phyloP scores from a whole-genome alignment of 2,329 filamentous ascomycete species.

The Fusarium floridanum region DNA sequence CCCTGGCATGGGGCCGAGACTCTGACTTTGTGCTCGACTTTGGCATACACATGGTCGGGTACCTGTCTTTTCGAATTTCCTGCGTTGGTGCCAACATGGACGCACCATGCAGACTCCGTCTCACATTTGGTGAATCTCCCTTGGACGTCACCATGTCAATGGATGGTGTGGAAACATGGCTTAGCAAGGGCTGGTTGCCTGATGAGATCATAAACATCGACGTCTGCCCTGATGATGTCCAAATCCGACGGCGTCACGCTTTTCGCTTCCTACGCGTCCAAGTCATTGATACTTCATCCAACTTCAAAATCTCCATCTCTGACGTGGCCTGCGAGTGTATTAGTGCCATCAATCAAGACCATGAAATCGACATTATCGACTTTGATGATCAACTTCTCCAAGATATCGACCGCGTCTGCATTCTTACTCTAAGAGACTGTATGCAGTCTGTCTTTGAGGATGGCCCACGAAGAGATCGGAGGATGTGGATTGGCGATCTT shows the following conservation, averaged over 20 bases:
- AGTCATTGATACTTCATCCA: neutral
- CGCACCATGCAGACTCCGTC: conserved; percentile 50
- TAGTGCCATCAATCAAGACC: neutral
- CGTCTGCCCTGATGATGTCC: conserved; percentile 19
- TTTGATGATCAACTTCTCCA: neutral
- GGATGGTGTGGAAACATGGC: conserved; percentile 52
- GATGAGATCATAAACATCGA: conserved; percentile 44
- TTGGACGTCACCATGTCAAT: conserved; percentile 52
- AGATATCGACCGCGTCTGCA: conserved; percentile 14
- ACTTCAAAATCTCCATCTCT: neutral
- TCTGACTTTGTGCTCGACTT: neutral
- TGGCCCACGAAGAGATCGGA: conserved; percentile 52
- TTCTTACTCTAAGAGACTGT: conserved; percentile 52
- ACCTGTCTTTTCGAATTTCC: neutral
- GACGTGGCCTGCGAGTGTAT: neutral
- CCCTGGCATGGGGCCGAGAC: neutral
- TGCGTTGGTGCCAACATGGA: conserved; percentile 45
- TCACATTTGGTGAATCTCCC: conserved; percentile 54
- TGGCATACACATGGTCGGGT: neutral
- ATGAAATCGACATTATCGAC: neutral
- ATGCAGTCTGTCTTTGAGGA: conserved; percentile 57
- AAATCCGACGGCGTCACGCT: neutral
- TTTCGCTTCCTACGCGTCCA: neutral
- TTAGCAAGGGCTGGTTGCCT: conserved; percentile 54
- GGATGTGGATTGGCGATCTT: conserved; percentile 54